phyloP scores from a whole-genome alignment of 306 rosid species.

The Dicorynia guianensis region DNA sequence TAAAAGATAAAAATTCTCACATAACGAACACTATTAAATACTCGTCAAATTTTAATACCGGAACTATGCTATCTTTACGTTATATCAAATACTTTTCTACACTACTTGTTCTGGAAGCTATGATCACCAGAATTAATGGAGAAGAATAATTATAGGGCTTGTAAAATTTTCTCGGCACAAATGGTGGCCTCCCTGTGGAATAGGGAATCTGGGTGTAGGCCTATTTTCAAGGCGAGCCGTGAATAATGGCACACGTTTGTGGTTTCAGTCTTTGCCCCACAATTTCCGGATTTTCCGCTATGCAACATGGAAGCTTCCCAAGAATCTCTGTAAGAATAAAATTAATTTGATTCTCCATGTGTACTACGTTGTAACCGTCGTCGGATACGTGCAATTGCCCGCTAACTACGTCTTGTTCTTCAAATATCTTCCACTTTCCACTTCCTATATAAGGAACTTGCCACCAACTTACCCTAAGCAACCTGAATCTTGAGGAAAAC shows the following conservation, averaged over 20 bases:
- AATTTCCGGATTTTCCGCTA: neutral
- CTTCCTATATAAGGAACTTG: neutral
- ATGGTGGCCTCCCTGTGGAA: neutral
- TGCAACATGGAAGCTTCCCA: constrained; percentile 27
- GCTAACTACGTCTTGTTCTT: neutral
- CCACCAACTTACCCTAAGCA: neutral
- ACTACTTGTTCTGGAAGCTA: constrained; percentile 21
- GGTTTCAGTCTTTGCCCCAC: neutral
- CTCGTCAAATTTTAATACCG: no score
- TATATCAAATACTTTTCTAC: no score
- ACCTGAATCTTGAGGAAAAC: neutral
- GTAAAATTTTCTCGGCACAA: neutral
- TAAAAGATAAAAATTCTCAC: no score
- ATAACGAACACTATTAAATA: no score
- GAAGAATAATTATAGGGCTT: constrained; percentile 1
- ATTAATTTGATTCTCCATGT: constrained; percentile 31
- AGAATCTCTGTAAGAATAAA: neutral
- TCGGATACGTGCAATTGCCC: no score
- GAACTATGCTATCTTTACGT: no score
- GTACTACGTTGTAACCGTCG: constrained; percentile 31
- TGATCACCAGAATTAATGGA: neutral
- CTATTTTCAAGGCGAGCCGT: neutral
- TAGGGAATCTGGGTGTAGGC: neutral
- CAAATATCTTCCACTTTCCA: constrained; percentile 30
- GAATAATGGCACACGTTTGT: constrained; percentile 39